Evolutionary conservation across 257 asterid genomes (phyloP).

Genomic region (Cynanchum wilfordii): DNA sequence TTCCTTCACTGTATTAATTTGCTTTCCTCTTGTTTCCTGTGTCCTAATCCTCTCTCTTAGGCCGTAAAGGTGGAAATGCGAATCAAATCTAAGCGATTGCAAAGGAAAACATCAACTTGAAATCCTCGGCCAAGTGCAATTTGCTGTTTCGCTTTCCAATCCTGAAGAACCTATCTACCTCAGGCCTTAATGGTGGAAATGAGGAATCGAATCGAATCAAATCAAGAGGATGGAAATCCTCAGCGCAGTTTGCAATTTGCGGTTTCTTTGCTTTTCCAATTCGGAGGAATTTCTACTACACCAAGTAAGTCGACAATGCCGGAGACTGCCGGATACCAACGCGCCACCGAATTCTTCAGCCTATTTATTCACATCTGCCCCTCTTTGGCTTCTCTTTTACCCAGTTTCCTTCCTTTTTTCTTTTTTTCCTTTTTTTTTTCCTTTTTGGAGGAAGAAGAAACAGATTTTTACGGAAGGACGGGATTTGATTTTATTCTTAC

Average conservation of each 20-base stretch:
- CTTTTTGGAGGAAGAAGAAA: not conserved
- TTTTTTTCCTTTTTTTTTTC: too few species aligned
- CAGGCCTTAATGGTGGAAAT: too few species aligned
- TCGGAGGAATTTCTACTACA: not conserved
- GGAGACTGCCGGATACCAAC: not conserved
- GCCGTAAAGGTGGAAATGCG: not conserved
- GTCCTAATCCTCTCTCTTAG: not conserved
- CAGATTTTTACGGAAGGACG: not conserved
- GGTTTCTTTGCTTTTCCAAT: slow-evolving; percentile 1
- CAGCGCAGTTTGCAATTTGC: too few species aligned
- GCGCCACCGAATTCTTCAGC: not conserved
- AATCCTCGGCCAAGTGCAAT: not conserved
- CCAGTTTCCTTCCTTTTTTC: too few species aligned
- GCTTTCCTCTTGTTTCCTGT: not conserved
- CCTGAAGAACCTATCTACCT: not conserved
- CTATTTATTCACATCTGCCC: not conserved
- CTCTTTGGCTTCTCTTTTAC: too few species aligned
- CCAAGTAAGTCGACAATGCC: not conserved
- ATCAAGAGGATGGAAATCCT: too few species aligned
- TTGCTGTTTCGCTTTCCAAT: slow-evolving; percentile 2
- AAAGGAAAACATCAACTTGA: not conserved
- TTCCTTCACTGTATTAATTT: slow-evolving; percentile 4
- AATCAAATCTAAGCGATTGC: not conserved
- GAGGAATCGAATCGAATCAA: too few species aligned
- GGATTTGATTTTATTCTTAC: too few species aligned